phyloP scores from a whole-genome alignment of 768 basidiomycete genomes.

The Ramaria rubella region DNA sequence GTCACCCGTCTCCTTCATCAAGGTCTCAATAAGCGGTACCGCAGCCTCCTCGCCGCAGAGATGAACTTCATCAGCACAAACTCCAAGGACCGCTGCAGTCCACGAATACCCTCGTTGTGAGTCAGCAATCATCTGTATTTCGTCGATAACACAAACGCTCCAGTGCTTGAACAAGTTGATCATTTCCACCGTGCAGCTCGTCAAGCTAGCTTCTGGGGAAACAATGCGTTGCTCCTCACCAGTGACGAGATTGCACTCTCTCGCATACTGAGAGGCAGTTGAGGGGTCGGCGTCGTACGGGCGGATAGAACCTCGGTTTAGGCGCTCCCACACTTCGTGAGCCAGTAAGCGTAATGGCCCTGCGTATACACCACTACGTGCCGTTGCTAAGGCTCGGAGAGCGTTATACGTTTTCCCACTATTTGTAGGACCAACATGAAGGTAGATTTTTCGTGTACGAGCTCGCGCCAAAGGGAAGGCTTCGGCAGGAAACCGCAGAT shows the following conservation, averaged over 20 bases:
- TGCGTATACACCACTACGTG: slow-evolving; percentile 72
- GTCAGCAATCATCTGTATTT: slow-evolving; percentile 94
- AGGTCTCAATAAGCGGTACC: slow-evolving; percentile 63
- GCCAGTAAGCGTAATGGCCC: slow-evolving; percentile 91
- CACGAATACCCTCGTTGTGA: slow-evolving; percentile 71
- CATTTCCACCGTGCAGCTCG: slow-evolving; percentile 97
- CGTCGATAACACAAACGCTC: slow-evolving; percentile 91
- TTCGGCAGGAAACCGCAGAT: slow-evolving; percentile 16
- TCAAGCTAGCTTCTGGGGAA: slow-evolving; percentile 43
- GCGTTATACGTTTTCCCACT: slow-evolving; percentile 96
- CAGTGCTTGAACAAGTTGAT: slow-evolving; percentile 33
- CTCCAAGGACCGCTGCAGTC: slow-evolving; percentile 74
- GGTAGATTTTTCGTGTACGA: slow-evolving; percentile 69
- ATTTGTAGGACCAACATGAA: slow-evolving; percentile 98
- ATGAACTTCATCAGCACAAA: slow-evolving; percentile 77
- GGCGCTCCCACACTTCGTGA: slow-evolving; percentile 87
- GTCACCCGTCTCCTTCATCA: slow-evolving; percentile 78
- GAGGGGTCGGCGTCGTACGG: slow-evolving; percentile 52
- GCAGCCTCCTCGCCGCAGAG: slow-evolving; percentile 94
- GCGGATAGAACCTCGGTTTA: slow-evolving; percentile 85
- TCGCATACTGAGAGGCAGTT: slow-evolving; percentile 37
- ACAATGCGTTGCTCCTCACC: slow-evolving; percentile 85
- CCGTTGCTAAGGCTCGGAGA: slow-evolving; percentile 76
- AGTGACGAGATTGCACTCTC: slow-evolving; percentile 80
- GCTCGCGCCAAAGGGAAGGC: slow-evolving; percentile 40